Evolutionary conservation across 2,329 filamentous ascomycete species (phyloP).

Genomic region (Ophiostoma perfectum): DNA sequence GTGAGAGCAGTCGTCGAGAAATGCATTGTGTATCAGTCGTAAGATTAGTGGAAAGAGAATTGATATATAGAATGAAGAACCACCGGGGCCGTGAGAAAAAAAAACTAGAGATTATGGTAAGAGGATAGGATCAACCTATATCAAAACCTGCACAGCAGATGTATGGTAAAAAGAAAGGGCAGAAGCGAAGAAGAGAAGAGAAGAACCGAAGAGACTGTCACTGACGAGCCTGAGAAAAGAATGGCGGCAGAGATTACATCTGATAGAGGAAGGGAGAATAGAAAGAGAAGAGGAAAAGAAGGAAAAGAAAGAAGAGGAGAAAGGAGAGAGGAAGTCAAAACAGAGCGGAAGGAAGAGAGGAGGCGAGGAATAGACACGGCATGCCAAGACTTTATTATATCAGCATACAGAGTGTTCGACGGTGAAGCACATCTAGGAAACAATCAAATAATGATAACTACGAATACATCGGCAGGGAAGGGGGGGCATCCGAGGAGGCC

Average conservation of each 20-base stretch:
- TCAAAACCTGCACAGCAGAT: neutral
- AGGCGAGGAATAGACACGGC: neutral
- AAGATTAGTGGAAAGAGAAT: no score
- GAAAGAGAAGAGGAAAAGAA: neutral
- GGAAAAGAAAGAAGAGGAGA: neutral
- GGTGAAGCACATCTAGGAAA: neutral
- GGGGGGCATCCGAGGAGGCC: neutral
- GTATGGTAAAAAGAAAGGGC: neutral
- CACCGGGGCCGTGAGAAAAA: neutral
- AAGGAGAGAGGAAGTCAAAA: neutral
- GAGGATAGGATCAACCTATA: neutral
- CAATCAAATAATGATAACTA: neutral
- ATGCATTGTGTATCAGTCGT: conserved; percentile 24
- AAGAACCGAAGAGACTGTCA: conserved; percentile 12
- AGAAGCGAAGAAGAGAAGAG: conserved; percentile 14
- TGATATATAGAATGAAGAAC: neutral
- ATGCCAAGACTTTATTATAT: conserved; percentile 3
- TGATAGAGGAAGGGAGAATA: neutral
- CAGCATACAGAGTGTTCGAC: neutral
- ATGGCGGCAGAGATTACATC: conserved; percentile 5
- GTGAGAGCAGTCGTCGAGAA: conserved; percentile 26
- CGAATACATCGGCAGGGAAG: neutral
- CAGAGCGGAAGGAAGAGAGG: neutral
- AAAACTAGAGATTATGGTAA: neutral
- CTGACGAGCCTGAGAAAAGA: conserved; percentile 4